Base-by-base conservation (phyloP, 140 eudicot genomes). In the Flaveria floridana region DNA sequence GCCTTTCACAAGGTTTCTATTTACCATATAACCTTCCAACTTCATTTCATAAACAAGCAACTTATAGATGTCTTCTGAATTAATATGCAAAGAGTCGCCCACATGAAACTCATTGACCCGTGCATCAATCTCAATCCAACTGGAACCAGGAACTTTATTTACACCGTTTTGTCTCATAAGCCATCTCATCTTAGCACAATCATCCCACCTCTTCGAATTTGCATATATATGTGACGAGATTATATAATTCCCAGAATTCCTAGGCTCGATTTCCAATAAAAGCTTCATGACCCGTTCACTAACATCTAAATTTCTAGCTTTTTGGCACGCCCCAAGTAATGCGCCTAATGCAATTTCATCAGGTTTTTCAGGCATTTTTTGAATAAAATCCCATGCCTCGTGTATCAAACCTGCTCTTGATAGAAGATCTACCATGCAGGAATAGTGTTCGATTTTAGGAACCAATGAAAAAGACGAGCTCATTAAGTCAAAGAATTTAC, bases 361-460 rank as follows among this genome's bases (percentile, higher is more conserved):
- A 2, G 97, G 96, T 62, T 91, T 85, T 71, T 80, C 89, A 46
- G 96, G 97, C 97, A 91, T 88, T 83, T 78, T 82, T 62, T 85
- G 82, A 46, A 88, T 83, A 48, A 91, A 88, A 62, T 91, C 92
- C 96, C 96, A 91, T 79, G 97, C 97, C 52, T 91, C 97, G 16
- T 82, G 57, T 23, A 91, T 84, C 56, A 71, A 81, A 58, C 97
- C 93, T 2, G 97, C 89, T 76, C 97, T 87, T 68, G 97, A 88
- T 71, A 88, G 76, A 80, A 91, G 93, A 80, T 91, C 97, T n/a
- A 91, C 97, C 91, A 91, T 86, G 81, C 96, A 91, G 39, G 97
- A 85, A 74, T 83, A 91, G 48, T 91, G 97, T 82, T 88, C 96
- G 20, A 91, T 82, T 82, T 88, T 86, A 7, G 97, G 97, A 28